Evolutionary conservation across 352 stramenopile genomes (phyloP).

Genomic region (Labyrinthula sp.): DNA sequence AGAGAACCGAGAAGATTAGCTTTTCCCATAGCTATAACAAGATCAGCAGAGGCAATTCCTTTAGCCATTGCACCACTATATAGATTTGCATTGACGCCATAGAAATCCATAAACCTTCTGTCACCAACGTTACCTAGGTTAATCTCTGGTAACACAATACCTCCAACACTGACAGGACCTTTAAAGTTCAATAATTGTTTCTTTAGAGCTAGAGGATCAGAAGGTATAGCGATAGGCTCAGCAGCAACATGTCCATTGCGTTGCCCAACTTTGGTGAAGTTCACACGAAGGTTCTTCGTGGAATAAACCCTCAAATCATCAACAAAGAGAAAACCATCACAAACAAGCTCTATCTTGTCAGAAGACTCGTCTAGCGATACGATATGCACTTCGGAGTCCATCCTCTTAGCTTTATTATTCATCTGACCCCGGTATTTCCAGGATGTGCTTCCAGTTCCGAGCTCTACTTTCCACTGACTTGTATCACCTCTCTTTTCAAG

Average conservation of each 20-base stretch:
- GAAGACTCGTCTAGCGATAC: slow-evolving; percentile 7
- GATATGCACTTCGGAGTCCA: slow-evolving; percentile 21
- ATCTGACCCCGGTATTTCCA: slow-evolving; percentile 23
- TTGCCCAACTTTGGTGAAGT: not conserved
- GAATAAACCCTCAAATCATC: slow-evolving; percentile 10
- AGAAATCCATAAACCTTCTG: slow-evolving; percentile 11
- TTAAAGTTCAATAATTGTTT: slow-evolving; percentile 7
- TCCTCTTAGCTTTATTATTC: slow-evolving; percentile 2
- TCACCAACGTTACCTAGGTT: slow-evolving; percentile 11
- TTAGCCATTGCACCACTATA: slow-evolving; percentile 21
- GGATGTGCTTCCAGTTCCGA: slow-evolving; percentile 8
- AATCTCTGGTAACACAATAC: slow-evolving; percentile 9
- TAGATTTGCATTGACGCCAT: slow-evolving; percentile 8
- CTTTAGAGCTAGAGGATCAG: slow-evolving; percentile 9
- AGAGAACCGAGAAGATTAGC: slow-evolving; percentile 14
- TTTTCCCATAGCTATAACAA: slow-evolving; percentile 14
- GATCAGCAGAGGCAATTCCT: slow-evolving; percentile 15
- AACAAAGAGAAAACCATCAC: slow-evolving; percentile 6
- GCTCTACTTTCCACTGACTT: slow-evolving; percentile 1
- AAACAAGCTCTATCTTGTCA: slow-evolving; percentile 7
- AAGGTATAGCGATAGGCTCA: not conserved
- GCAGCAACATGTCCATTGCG: too few relatives aligned
- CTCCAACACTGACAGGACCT: slow-evolving; percentile 1
- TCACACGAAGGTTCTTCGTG: slow-evolving; percentile 12
- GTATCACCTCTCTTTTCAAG: slow-evolving; percentile 4